Evolutionary conservation across 139 green algal genomes (phyloP), one percentile per base, ranked within the genome.

Genomic region (Parachlorella kessleri): DNA sequence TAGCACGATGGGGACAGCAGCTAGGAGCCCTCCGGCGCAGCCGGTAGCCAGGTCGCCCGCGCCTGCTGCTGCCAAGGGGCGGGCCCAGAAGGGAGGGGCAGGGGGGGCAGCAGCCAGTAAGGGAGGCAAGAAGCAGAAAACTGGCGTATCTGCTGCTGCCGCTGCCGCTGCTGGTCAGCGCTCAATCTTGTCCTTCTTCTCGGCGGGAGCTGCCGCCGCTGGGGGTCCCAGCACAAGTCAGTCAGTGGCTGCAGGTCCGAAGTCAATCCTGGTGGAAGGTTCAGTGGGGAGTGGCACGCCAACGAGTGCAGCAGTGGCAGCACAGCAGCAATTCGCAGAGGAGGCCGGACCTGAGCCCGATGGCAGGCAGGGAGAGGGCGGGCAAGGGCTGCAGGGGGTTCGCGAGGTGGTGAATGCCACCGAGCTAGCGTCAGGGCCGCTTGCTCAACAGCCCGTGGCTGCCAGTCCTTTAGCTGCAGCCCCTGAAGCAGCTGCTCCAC

Each of bases 151-250:
- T 59, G 48, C 48, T 28, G 48, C 14, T 68, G 63, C 66, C 2
- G n/a, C 14, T 4, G 55, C 41, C 54, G 63, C 70, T 42, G 1
- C 35, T 54, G 77, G 67, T 54, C 81, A 85, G 67, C 40, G 53
- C 65, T 77, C 72, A 23, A 85, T 88, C 32, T 69, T 64, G 41
- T 79, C 74, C 5, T 83, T 83, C 70, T 81, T 85, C 37, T 21
- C 66, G 28, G 24, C 67, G 53, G 63, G 59, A 4, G 24, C 70
- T 35, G 8, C 21, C n/a, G 0, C 53, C 70, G 59, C 70, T 14
- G 48, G 14, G 21, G 14, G 48, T 18, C n/a, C n/a, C n/a, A n/a
- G n/a, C n/a, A n/a, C n/a, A n/a, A n/a, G n/a, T n/a, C n/a, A n/a
- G n/a, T n/a, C n/a, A n/a, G n/a, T n/a, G n/a, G n/a, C n/a, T n/a